Base-by-base conservation (phyloP, 2,329 filamentous ascomycete species). In the Penicillium sp. region DNA sequence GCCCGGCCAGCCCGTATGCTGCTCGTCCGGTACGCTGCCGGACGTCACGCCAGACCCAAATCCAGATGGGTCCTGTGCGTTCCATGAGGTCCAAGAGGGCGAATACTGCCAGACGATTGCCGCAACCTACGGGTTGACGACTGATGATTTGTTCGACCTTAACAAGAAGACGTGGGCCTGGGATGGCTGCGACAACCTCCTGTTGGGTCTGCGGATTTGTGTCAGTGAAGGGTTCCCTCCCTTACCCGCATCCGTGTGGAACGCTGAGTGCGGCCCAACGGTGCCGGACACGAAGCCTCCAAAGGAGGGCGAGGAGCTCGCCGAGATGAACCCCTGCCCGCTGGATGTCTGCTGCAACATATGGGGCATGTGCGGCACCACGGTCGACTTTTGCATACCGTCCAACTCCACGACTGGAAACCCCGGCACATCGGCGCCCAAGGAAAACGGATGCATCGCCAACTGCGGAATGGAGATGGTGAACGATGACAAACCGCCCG, bases 331-430 rank as follows among this genome's bases (percentile, higher is more conserved):
- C 58, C 75, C 71, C 0, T 83, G 80, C 55, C 73, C 71, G 5
- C 62, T 76, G 3, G 76, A 76, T 22, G 71, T 70, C 2, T 78
- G 75, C 59, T 78, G 76, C 58, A 69, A 75, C 50, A 66, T 71
- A 38, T 78, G 75, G 68, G 79, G 78, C 1, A 70, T 77, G 49
- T 82, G 79, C 31, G 79, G 79, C 8, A 71, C 70, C 1, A 77
- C 75, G 0, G 57, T 59, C 1, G 77, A 77, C 12, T 80, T 80
- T 58, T 82, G 79, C 62, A 69, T 60, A 6, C 52, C 64, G 2
- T 56, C 61, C 4, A 57, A 63, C 17, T 56, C 56, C 1, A 31
- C 41, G 11, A 73, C 66, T 0, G 74, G 72, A 0, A 60, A 62
- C 0, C 76, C 74, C 0, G 76, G 76, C 6, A 77, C 74, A 0